Conservation (phyloP, 78 protist genomes). For the Anaeramoeba ignava region DNA sequence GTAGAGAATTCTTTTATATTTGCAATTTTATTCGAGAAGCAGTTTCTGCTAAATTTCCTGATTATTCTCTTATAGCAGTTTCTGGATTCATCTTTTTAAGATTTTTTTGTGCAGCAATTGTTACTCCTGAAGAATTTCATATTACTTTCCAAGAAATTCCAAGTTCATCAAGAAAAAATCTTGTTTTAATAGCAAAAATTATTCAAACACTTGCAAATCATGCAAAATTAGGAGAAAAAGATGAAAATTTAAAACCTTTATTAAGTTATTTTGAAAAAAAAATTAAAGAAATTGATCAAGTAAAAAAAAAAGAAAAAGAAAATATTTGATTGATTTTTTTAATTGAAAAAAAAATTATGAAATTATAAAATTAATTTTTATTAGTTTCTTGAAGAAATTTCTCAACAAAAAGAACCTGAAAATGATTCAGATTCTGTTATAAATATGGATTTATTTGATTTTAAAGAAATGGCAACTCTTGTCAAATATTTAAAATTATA, state of each 20-base stretch:
- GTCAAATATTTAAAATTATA: too few relatives aligned
- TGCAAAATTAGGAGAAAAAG: neutral
- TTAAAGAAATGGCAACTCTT: too few relatives aligned
- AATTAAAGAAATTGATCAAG: too few relatives aligned
- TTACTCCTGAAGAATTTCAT: neutral
- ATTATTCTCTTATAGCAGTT: neutral
- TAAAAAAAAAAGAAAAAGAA: too few relatives aligned
- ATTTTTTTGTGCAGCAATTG: neutral
- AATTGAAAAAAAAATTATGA: too few relatives aligned
- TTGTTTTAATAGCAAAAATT: neutral
- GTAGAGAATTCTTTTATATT: neutral
- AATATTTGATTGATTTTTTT: too few relatives aligned
- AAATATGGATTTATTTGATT: too few relatives aligned
- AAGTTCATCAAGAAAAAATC: neutral
- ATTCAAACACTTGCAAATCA: neutral
- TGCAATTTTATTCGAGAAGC: neutral
- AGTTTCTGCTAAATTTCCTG: neutral
- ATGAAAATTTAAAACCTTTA: neutral
- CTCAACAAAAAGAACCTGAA: too few relatives aligned
- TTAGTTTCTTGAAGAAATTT: too few relatives aligned
- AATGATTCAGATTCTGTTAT: too few relatives aligned
- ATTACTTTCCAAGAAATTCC: neutral
- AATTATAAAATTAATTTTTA: too few relatives aligned
- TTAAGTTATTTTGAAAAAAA: too few relatives aligned
- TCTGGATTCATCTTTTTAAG: neutral